These are phyloP conservation scores for Rhizopogon roseolus DNA, from an alignment of 768 basidiomycete species.

Conservation along the genomic window DNA sequence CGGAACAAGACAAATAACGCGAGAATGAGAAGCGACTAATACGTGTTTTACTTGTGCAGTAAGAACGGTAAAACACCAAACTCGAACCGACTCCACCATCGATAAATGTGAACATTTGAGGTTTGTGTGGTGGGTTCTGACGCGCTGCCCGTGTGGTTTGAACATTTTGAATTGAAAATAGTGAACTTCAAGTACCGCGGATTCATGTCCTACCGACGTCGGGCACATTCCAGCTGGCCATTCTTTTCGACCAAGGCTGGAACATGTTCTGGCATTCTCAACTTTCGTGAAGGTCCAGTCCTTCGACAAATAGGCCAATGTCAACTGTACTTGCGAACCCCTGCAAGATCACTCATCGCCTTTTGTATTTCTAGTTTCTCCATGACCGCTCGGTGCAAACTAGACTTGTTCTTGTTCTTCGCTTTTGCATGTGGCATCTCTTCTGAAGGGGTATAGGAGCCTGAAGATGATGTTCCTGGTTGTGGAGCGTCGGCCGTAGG, in stretches of 20 bases:
- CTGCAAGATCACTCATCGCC: slow-evolving; percentile 51
- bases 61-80: no score
- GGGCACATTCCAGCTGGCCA: not conserved
- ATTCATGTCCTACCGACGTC: no score
- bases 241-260: not conserved
- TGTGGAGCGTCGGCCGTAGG: slow-evolving; percentile 13
- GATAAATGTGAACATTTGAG: no score
- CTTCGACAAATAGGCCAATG: not conserved
- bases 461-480: slow-evolving; percentile 6
- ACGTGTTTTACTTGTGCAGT: no score
- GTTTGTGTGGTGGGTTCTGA: no score
- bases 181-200: no score
- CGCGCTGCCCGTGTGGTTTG: no score
- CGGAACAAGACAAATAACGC: no score
- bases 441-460: slow-evolving; percentile 9
- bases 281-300: not conserved
- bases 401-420: slow-evolving; percentile 47
- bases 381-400: slow-evolving; percentile 69
- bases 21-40: no score
- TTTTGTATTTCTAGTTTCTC: slow-evolving; percentile 71
- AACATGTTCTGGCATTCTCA: not conserved
- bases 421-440: slow-evolving; percentile 15
- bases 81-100: no score
- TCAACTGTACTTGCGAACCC: slow-evolving; percentile 17
- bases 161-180: no score